Base-by-base conservation (phyloP, 768 basidiomycete genomes). In the Galerina sulciceps region DNA sequence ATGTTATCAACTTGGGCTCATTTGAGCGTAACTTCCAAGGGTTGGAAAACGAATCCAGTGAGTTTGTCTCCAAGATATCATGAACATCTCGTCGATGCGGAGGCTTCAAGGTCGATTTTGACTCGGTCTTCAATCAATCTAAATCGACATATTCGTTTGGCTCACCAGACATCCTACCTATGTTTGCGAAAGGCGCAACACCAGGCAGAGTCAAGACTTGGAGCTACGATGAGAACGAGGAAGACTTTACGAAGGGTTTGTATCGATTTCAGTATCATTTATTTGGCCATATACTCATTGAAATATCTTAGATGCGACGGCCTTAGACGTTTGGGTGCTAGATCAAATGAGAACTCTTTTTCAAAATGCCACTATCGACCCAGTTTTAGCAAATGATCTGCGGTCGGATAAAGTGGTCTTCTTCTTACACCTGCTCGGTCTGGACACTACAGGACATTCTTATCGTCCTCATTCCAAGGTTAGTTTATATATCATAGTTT, bases 391-490 rank as follows among this genome's bases (percentile, higher is more conserved):
- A 59, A 60, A 73, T 0, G 74, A 86, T 62, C 73, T 94, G 14
- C 81, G 78, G 13, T 74, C 78, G 3, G 79, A 82, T 22, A 85
- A 88, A 66, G 83, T 85, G 1, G 80, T 94, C 15, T 90, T 94
- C 69, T 94, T 95, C 69, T 74, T 94, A 4, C 93, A 95, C 70
- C 80, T 95, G 2, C 79, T 94, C 0, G 93, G 93, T 0, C 70
- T 94, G 31, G 93, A 95, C 69, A 93, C 90, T 3, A 93, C 93
- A 0, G 93, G 93, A 0, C 93, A 95, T 64, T 87, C 91, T 0
- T 93, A 94, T 67, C 75, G 93, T 45, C 93, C 93, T 20, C 87
- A 89, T 71, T 94, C 93, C 1, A 76, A 81, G 73, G 90, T 89
- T 65, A 35, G 59, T 31, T 37, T 1, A 1, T 26, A 41, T 20